A percentile compares a stretch with the other conserved stretches of the same genome.
Conservation (phyloP, 441 rosid genomes). For the Pelargonium myrrhifolium region DNA sequence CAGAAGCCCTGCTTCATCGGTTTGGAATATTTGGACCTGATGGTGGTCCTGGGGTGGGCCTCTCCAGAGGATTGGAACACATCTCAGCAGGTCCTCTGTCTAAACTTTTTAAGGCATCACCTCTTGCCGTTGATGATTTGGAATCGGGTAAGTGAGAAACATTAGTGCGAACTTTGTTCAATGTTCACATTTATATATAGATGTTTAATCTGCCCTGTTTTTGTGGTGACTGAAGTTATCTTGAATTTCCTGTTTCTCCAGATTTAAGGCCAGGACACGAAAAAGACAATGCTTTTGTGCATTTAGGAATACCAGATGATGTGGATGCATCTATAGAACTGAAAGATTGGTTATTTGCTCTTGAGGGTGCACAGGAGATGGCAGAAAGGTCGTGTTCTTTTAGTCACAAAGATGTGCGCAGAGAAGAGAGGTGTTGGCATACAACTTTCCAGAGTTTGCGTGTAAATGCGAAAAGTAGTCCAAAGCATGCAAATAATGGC, state of each 20-base stretch:
- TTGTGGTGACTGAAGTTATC: slow-evolving; percentile 17
- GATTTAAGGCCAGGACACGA: slow-evolving; percentile 40
- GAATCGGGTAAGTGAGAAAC: slow-evolving; percentile 41
- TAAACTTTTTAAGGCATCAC: slow-evolving; percentile 68
- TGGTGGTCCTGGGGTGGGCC: slow-evolving; percentile 91
- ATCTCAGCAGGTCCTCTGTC: slow-evolving; percentile 79
- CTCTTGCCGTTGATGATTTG: slow-evolving; percentile 40
- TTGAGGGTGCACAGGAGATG: slow-evolving; percentile 73
- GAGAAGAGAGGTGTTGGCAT: slow-evolving; percentile 97
- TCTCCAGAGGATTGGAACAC: slow-evolving; percentile 71
- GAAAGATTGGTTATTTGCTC: slow-evolving; percentile 92
- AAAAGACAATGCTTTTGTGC: slow-evolving; percentile 43
- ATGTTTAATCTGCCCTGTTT: slow-evolving; percentile 7
- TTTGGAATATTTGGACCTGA: slow-evolving; percentile 75
- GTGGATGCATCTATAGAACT: slow-evolving; percentile 72
- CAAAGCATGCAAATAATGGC: slow-evolving; percentile 29
- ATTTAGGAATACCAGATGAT: slow-evolving; percentile 70
- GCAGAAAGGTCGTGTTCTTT: slow-evolving; percentile 48
- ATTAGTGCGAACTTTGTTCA: neutral
- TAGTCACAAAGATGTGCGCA: slow-evolving; percentile 33
- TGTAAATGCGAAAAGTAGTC: slow-evolving; percentile 56
- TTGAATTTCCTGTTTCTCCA: slow-evolving; percentile 25
- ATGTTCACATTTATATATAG: neutral
- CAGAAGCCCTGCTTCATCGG: slow-evolving; percentile 51
- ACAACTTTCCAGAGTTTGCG: slow-evolving; percentile 57